These are phyloP conservation scores for Ambrosia hybrid DNA, from an alignment of 140 eudicot species.

Conservation along the genomic window DNA sequence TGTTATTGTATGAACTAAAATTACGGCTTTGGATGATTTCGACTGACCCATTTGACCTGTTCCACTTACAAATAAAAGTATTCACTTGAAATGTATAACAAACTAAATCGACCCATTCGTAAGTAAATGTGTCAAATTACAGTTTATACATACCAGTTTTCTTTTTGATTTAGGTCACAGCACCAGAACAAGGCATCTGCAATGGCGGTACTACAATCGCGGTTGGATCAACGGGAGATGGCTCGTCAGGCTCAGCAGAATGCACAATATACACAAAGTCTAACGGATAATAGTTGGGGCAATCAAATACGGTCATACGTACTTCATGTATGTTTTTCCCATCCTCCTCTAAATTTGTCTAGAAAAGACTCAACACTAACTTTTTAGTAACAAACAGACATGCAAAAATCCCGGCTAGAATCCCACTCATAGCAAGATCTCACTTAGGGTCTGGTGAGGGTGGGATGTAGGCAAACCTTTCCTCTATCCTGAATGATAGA, in stretches of 20 bases:
- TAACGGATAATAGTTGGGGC: conserved; percentile 85
- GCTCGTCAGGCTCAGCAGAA: conserved; percentile 80
- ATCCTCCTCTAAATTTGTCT: not conserved
- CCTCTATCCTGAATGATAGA: too few relatives aligned
- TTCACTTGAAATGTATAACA: conserved; percentile 2
- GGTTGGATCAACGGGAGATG: conserved; percentile 88
- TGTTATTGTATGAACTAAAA: conserved; percentile 3
- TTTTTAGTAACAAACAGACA: too few relatives aligned
- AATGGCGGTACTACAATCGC: conserved; percentile 89
- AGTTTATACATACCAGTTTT: not conserved
- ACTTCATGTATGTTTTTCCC: conserved; percentile 42
- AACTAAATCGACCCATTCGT: not conserved
- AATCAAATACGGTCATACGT: conserved; percentile 86
- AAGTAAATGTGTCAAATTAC: not conserved
- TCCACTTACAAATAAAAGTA: not conserved
- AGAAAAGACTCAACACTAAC: not conserved
- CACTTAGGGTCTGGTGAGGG: too few relatives aligned
- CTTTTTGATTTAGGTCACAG: conserved; percentile 55
- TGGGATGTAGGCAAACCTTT: too few relatives aligned
- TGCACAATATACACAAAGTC: conserved; percentile 75
- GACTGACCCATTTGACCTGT: not conserved
- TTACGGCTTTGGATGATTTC: not conserved
- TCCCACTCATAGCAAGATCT: too few relatives aligned
- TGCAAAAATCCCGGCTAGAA: too few relatives aligned
- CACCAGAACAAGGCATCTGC: conserved; percentile 90